These are phyloP conservation scores for Calonectria hawksworthii DNA, from an alignment of 2,329 filamentous ascomycete genomes.

Conservation along the genomic window DNA sequence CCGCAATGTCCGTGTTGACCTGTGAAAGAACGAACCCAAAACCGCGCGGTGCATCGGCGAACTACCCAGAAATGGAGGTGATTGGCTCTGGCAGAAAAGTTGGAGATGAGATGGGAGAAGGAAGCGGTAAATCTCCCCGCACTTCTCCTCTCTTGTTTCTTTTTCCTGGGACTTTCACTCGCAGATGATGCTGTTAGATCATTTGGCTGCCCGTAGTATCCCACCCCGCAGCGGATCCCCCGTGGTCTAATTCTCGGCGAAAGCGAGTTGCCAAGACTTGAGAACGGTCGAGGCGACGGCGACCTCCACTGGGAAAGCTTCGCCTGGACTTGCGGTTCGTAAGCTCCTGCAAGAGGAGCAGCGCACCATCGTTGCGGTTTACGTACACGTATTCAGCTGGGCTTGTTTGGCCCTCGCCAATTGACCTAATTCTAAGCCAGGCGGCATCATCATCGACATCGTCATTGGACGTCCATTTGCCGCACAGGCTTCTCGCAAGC, in stretches of 20 bases:
- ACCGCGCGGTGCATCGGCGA: constrained; percentile 21
- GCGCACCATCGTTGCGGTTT: not conserved
- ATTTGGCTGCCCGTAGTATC: not conserved
- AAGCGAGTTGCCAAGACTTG: constrained; percentile 29
- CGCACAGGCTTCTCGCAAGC: not conserved
- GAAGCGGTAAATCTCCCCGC: constrained; percentile 28
- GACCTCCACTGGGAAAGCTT: not conserved
- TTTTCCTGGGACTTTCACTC: constrained; percentile 2
- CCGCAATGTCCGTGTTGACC: constrained; percentile 16
- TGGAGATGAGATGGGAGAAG: constrained; percentile 6
- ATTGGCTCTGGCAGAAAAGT: constrained; percentile 1
- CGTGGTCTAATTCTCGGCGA: constrained; percentile 29
- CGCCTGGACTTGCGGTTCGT: constrained; percentile 1
- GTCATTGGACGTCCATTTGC: constrained; percentile 2
- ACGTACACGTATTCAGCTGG: constrained; percentile 10
- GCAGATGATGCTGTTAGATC: not conserved
- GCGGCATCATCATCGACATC: not conserved
- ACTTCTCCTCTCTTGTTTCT: constrained; percentile 31
- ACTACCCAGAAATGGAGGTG: constrained; percentile 22
- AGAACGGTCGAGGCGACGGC: constrained; percentile 22
- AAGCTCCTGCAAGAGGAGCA: not conserved
- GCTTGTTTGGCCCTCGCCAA: not conserved
- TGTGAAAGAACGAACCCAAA: constrained; percentile 5
- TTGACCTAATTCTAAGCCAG: not conserved
- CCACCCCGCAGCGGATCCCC: constrained; percentile 32